Conservation (phyloP, 192 early-diverging fungal genomes). For the Fimicolochytrium jonesii region DNA sequence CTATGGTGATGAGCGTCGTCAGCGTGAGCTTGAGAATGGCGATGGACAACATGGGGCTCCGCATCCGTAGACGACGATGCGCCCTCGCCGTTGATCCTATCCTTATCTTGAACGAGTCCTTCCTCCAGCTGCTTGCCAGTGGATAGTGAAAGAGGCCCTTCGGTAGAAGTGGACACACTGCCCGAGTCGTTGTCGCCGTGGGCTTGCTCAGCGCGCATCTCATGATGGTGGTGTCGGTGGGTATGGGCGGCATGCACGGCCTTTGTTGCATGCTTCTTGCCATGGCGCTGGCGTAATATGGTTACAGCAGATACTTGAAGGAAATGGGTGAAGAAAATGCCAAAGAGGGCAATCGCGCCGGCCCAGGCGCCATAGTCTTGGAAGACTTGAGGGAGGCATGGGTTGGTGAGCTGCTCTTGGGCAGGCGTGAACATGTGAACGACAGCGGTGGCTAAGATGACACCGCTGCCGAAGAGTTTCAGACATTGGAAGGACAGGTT, state of each 20-base stretch:
- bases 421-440: conserved; percentile 43
- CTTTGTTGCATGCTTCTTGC: not conserved
- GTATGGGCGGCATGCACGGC: not conserved
- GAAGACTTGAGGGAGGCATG: conserved; percentile 34
- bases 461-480: conserved; percentile 52
- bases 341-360: conserved; percentile 25
- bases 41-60: conserved; percentile 12
- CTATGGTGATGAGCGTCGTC: conserved; percentile 18
- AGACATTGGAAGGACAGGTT: conserved; percentile 20
- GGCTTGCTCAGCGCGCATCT: not conserved
- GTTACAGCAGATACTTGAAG: conserved; percentile 21
- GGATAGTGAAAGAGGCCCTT: too few species aligned
- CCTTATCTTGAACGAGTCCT: too few species aligned
- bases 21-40: conserved; percentile 11
- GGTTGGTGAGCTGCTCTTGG: conserved; percentile 22
- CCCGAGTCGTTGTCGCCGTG: not conserved
- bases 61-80: not conserved
- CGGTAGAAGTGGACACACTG: not conserved
- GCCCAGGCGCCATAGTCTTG: conserved; percentile 25
- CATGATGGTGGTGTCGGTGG: conserved; percentile 14
- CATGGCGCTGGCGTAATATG: not conserved
- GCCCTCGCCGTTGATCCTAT: not conserved
- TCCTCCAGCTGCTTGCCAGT: too few species aligned
- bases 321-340: conserved; percentile 31
- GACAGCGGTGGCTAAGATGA: conserved; percentile 43